Evolutionary conservation across 208 protist genomes (phyloP), one percentile per base, ranked within the genome.

Genomic region (Trypanosoma mega): DNA sequence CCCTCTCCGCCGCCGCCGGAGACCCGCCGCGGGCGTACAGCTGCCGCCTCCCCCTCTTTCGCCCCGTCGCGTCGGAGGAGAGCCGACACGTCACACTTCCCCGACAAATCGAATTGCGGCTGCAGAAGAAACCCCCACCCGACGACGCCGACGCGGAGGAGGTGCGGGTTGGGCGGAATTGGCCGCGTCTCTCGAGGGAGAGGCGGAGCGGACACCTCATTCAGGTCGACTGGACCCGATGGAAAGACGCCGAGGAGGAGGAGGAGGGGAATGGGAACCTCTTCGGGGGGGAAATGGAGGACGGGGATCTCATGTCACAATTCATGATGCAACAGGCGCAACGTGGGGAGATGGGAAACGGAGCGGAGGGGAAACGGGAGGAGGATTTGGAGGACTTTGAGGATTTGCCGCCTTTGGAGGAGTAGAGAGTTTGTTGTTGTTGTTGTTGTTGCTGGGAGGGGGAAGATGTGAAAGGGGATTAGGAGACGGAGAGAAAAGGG

Each of bases 201-300:
- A 86, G 83, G 61, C 50, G 39, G n/a, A 90, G 86, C 41, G 68
- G 87, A 51, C 37, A 36, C 27, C 71, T 82, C 60, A 92, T 96
- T 63, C 71, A 78, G 33, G 82, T 96, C 16, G 90, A 96, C 75
- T 96, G 90, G 87, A 54, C 70, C 0, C 75, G 73, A 24, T 96
- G 90, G 87, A 78, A 78, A 51, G 87, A 96, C 55, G 81, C 78
- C 21, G 85, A 93, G 23, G 79, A 82, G 16, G 78, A 82, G 16
- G 74, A 73, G 11, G 74, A 67, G 5, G 73, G 31, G 26, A 60
- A 68, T n/a, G 68, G 34, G 21, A 57, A 71, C 37, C 43, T 76
- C 30, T 72, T 59, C 34, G 43, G 73, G 43, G 54, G 44, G 11
- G 66, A 46, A 8, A 53, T 52, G 31, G 65, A 45, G 21, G 63